Conservation (phyloP, 305 asterid genomes). For the Fraxinus angustifolia region DNA sequence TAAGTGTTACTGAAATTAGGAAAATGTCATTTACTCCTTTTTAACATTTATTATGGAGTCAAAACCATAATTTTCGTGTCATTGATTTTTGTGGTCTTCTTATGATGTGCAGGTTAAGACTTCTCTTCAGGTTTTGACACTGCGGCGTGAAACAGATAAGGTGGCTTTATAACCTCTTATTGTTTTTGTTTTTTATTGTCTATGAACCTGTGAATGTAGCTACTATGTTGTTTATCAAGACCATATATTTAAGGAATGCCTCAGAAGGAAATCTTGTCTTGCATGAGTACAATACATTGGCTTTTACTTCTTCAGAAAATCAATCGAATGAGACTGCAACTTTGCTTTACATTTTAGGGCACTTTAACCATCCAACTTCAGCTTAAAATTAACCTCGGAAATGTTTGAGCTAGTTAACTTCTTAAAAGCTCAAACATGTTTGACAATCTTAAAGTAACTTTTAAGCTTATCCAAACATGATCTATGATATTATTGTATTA, state of each 20-base stretch:
- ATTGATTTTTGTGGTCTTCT: neutral
- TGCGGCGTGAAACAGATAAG: conserved; percentile 82
- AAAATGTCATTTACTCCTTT: neutral
- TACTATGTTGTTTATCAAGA: neutral
- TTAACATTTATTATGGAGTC: conserved; percentile 10
- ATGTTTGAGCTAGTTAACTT: neutral
- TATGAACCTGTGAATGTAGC: neutral
- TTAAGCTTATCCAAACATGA: neutral
- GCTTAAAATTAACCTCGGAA: conserved; percentile 5
- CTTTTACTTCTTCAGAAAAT: neutral
- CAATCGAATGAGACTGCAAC: neutral
- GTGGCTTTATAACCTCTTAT: conserved; percentile 33
- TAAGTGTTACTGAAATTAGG: conserved; percentile 35
- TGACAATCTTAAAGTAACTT: neutral
- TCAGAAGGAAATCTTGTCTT: neutral
- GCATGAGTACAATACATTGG: neutral
- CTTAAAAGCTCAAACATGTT: conserved; percentile 3
- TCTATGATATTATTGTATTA: neutral
- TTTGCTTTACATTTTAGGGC: conserved; percentile 5
- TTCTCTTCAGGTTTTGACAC: conserved; percentile 82
- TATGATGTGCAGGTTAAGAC: conserved; percentile 68
- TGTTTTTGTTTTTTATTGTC: neutral
- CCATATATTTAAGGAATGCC: neutral
- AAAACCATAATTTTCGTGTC: neutral
- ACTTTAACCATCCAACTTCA: conserved; percentile 12